These are phyloP conservation scores for Globisporangium polare DNA, from an alignment of 352 stramenopile genomes.

Conservation along the genomic window DNA sequence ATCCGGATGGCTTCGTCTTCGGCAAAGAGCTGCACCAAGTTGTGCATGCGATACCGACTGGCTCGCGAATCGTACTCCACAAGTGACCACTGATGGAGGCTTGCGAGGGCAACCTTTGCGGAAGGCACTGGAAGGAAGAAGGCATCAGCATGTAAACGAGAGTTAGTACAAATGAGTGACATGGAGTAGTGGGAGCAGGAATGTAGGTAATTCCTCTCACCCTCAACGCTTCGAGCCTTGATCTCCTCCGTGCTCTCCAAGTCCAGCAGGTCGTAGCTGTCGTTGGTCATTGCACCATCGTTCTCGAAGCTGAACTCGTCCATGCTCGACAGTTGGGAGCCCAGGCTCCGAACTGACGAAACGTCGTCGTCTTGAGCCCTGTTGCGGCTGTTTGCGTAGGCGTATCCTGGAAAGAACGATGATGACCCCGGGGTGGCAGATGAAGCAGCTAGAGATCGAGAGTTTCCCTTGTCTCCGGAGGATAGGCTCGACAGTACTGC, in stretches of 20 bases:
- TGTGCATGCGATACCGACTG: slow-evolving; percentile 79
- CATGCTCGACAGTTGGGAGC: slow-evolving; percentile 62
- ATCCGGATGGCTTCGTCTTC: slow-evolving; percentile 69
- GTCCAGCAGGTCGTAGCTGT: slow-evolving; percentile 75
- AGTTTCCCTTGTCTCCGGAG: slow-evolving; percentile 16
- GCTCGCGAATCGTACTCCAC: slow-evolving; percentile 70
- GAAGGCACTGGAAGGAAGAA: slow-evolving; percentile 29
- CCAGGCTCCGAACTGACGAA: slow-evolving; percentile 52
- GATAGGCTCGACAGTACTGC: slow-evolving; percentile 61
- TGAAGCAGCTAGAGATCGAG: slow-evolving; percentile 24
- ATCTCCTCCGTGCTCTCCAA: slow-evolving; percentile 67
- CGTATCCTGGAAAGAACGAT: slow-evolving; percentile 46
- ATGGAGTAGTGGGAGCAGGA: background rate
- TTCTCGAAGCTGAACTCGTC: slow-evolving; percentile 75
- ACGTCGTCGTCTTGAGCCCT: slow-evolving; percentile 41
- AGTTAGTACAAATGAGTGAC: background rate
- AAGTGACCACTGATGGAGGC: slow-evolving; percentile 77
- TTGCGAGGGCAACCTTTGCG: slow-evolving; percentile 47
- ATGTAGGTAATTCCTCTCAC: slow-evolving; percentile 14
- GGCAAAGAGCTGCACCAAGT: slow-evolving; percentile 79
- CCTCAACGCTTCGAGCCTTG: slow-evolving; percentile 39
- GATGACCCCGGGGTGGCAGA: slow-evolving; percentile 26
- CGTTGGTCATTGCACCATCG: slow-evolving; percentile 74
- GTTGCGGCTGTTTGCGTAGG: slow-evolving; percentile 36
- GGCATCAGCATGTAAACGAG: background rate